Evolutionary conservation across 1,284 basidiomycete species (phyloP), one percentile per base, ranked within the genome.

Genomic region (Cutaneotrichosporon dermatis): DNA sequence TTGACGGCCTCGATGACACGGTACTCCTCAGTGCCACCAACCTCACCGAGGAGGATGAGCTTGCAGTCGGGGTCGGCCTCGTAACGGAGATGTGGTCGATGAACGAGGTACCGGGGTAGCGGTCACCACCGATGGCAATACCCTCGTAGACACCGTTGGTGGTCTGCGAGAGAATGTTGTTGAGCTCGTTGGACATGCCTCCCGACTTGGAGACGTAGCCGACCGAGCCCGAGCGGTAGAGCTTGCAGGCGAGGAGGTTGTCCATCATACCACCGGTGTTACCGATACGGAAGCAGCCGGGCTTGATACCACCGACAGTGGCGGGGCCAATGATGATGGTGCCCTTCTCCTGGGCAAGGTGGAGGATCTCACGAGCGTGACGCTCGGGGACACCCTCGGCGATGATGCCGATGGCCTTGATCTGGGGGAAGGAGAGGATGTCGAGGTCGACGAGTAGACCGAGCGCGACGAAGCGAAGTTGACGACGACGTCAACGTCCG

Each of bases 231-330:
- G 94, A 82, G 73, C 94, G 92, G 86, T 98, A 99, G 66, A 99
- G 90, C 84, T 98, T 99, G 67, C 93, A 97, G 12, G 94, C 82
- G 72, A 98, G 93, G 81, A 98, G 95, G 84, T 98, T 99, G 84
- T 99, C 96, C 93, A 98, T 98, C 95, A 98, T 98, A 77, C 90
- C 94, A 83, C 95, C 95, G 66, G 92, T 95, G 86, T 98, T 99
- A 72, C 95, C 95, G 74, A 98, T 98, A 79, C 94, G 87, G 90
- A 98, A 98, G 83, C 95, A 98, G 57, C 96, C 96, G 63, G 95
- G 94, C 84, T 99, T 99, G 84, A 99, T 97, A 73, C 96, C 96
- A 82, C 95, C 95, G 62, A 98, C 95, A 36, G 96, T 99, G 52
- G 95, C 96, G 61, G 96, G 95, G 53, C 96, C 95, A 66, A 99